phyloP scores from a whole-genome alignment of 345 rosid genomes.

The Microcos paniculata region DNA sequence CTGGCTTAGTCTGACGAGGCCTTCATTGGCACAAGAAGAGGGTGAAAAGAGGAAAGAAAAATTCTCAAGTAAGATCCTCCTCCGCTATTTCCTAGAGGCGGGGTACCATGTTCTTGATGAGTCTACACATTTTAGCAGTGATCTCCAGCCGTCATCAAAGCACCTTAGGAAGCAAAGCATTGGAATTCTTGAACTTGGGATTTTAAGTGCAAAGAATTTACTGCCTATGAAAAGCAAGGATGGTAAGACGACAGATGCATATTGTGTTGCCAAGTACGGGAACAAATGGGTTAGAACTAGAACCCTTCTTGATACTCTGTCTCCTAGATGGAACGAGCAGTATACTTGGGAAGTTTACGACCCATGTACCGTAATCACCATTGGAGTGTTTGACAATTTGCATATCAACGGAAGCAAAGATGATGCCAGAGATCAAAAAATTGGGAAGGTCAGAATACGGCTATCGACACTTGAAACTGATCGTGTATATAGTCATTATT shows the following conservation, averaged over 20 bases:
- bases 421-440: slow-evolving; percentile 63
- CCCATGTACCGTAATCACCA: slow-evolving; percentile 90
- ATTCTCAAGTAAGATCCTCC: slow-evolving; percentile 80
- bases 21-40: slow-evolving; percentile 44
- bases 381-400: slow-evolving; percentile 81
- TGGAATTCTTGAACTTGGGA: slow-evolving; percentile 86
- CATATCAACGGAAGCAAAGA: slow-evolving; percentile 72
- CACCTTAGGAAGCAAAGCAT: slow-evolving; percentile 66
- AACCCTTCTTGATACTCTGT: slow-evolving; percentile 75
- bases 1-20: slow-evolving; percentile 72
- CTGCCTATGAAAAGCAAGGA: slow-evolving; percentile 86
- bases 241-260: slow-evolving; percentile 77
- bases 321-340: slow-evolving; percentile 91
- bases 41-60: slow-evolving; percentile 77
- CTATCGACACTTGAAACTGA: slow-evolving; percentile 85
- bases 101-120: slow-evolving; percentile 99
- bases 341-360: slow-evolving; percentile 97
- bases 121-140: slow-evolving; percentile 90
- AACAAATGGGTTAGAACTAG: slow-evolving; percentile 97
- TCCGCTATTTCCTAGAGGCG: slow-evolving; percentile 62
- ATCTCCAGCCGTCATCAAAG: slow-evolving; percentile 91
- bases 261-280: slow-evolving; percentile 95
- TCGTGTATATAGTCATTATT: slow-evolving; percentile 86
- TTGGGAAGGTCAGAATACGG: slow-evolving; percentile 92
- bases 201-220: slow-evolving; percentile 78